phyloP scores from a whole-genome alignment of 345 rosid genomes.

The Gossypium australe region DNA sequence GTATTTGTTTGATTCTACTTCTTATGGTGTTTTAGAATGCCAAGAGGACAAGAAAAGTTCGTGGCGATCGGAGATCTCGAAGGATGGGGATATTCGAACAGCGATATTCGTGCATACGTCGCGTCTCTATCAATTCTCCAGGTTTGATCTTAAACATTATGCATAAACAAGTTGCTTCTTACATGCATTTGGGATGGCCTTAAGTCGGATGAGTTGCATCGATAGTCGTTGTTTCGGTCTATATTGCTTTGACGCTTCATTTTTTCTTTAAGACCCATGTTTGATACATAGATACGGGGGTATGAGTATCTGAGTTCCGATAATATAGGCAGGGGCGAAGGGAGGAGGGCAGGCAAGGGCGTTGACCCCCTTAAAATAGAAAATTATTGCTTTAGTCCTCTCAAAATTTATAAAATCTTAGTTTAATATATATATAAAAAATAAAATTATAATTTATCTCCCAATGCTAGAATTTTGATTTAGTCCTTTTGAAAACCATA shows the following conservation, averaged over 20 bases:
- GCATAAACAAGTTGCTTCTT: not conserved
- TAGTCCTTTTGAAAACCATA: too few relatives aligned
- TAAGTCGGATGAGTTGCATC: not conserved
- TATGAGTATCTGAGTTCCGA: too few relatives aligned
- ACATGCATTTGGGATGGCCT: not conserved
- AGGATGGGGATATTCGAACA: conserved; percentile 82
- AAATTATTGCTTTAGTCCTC: too few relatives aligned
- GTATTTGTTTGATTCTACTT: not conserved
- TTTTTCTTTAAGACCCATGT: not conserved
- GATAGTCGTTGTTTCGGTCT: not conserved
- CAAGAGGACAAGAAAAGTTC: conserved; percentile 72
- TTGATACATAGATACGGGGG: too few relatives aligned
- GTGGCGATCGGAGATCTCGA: conserved; percentile 60
- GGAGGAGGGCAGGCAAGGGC: too few relatives aligned
- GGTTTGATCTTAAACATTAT: conserved; percentile 34
- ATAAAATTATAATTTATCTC: too few relatives aligned
- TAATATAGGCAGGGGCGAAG: too few relatives aligned
- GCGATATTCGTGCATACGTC: conserved; percentile 71
- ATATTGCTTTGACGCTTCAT: not conserved
- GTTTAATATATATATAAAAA: too few relatives aligned
- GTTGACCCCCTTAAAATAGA: too few relatives aligned
- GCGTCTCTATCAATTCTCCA: conserved; percentile 70
- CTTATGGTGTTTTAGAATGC: conserved; percentile 44
- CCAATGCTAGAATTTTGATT: too few relatives aligned
- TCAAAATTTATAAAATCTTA: too few relatives aligned